Base-by-base conservation (phyloP, 2,329 filamentous ascomycete genomes). In the Diaporthe sp. region DNA sequence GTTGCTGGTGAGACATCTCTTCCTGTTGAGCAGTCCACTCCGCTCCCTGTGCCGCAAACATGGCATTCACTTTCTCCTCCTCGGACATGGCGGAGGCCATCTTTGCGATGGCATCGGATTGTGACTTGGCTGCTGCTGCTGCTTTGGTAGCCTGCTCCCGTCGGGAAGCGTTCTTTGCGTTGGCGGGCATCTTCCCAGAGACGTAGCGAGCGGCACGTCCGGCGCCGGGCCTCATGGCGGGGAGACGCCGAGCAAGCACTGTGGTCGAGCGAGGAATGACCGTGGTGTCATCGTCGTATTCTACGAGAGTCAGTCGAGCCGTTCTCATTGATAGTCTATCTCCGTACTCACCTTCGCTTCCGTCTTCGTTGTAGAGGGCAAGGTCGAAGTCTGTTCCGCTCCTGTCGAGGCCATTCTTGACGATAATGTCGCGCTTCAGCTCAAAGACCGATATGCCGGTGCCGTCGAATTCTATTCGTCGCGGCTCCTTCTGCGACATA, bases 381-480 rank as follows among this genome's bases (percentile, higher is more conserved):
- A 99, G 91, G 84, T 99, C 96, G 83, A 98, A 98, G 83, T 99
- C 97, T 78, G 94, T 95, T 77, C 97, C 97, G 54, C 75, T 76
- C 85, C 98, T 96, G 79, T 97, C 97, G 78, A 99, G 90, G 76
- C 95, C 95, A 84, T 95, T 97, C 84, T 96, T 94, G 84, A 91
- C 92, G 87, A 99, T 99, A 82, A 99, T 99, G 86, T 98, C 97
- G 87, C 96, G 94, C 87, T 99, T 99, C 82, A 99, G 89, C 83
- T 99, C 97, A 86, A 98, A 99, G 77, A 98, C 97, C 76, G 96
- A 98, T 82, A 98, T 97, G 85, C 95, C 95, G 80, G 96, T 98
- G 82, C 97, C 97, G 85, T 99, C 96, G 84, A 99, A 98, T 82
- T 96, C 94, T 81, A 99, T 95, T 82, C 96, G 92, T 74, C 95